Base-by-base conservation (phyloP, 345 rosid species). In the Crucihimalaya himalaica region DNA sequence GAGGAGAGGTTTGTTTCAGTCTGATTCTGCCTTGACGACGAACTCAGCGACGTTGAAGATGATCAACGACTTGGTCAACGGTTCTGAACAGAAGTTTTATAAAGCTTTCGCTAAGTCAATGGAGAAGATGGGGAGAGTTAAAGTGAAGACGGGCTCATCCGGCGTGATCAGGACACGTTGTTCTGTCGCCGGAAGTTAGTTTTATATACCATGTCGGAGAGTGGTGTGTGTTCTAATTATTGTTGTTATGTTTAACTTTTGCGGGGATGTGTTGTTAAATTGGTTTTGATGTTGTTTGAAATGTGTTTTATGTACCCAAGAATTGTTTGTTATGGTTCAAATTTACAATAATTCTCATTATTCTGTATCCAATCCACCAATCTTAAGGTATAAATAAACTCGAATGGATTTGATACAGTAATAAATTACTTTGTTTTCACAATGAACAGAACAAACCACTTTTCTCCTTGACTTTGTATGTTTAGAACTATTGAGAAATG, bases 91-190 rank as follows among this genome's bases (percentile, higher is more conserved):
- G 2, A 81, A 75, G 52, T 89, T 89, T 80, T 89, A 43, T 18
- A 74, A 78, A 25, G 88, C 87, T 35, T 93, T 93, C 27, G 92
- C 86, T 4, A 45, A 39, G 21, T 83, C 97, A 5, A 82, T 93
- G 94, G 97, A 88, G 86, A 91, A 87, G 80, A 80, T 91, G 94
- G 93, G 88, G 8, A 72, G 83, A 57, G 54, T 84, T 54, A 64
- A 88, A 42, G 98, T 88, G 2, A 89, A 84, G 77, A 87, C 92
- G 0, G 97, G 98, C 5, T 48, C 89, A 6, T 14, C 21, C 6
- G 96, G 98, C 0, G 87, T 84, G 65, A 91, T 93, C 42, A 85
- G 98, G 77, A 89, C 84, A 79, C 79, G 74, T 0, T 91, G 97
- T 74, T 88, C 90, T 8, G 28, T 85, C 11, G 91, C 86, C n/a